Conservation (phyloP, 2,329 filamentous ascomycete species). For the Trichoderma brevicompactum region DNA sequence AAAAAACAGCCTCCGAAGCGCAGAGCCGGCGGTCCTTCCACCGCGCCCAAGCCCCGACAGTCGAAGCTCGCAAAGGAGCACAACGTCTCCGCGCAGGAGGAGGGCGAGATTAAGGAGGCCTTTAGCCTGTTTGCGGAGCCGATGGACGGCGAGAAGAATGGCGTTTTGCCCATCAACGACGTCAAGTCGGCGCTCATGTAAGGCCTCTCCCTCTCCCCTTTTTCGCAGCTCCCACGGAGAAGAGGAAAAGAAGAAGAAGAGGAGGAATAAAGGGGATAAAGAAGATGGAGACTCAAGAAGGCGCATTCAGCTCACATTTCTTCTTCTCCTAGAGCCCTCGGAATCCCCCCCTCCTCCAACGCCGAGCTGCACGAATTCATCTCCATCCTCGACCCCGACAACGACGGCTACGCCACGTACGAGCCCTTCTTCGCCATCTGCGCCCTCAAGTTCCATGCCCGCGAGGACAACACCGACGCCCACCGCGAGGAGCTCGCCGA, state of each 20-base stretch:
- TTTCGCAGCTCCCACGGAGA: neutral
- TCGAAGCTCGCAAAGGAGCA: slow-evolving; percentile 94
- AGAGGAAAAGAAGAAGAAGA: neutral
- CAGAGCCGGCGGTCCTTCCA: slow-evolving; percentile 45
- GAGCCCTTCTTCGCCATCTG: slow-evolving; percentile 84
- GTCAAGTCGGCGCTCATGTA: slow-evolving; percentile 76
- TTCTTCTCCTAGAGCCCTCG: slow-evolving; percentile 68
- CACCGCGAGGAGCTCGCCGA: slow-evolving; percentile 73
- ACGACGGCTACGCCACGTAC: slow-evolving; percentile 77
- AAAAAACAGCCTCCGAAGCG: slow-evolving; percentile 57
- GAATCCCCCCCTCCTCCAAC: slow-evolving; percentile 66
- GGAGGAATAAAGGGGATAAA: neutral
- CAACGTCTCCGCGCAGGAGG: slow-evolving; percentile 80
- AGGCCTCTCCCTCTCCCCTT: slow-evolving; percentile 32
- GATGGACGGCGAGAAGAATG: slow-evolving; percentile 72
- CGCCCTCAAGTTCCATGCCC: slow-evolving; percentile 78
- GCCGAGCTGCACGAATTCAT: slow-evolving; percentile 77
- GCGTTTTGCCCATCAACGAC: slow-evolving; percentile 69
- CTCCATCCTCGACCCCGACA: slow-evolving; percentile 80
- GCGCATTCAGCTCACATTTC: neutral
- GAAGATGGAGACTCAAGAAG: neutral
- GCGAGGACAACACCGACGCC: slow-evolving; percentile 56
- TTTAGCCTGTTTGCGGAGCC: slow-evolving; percentile 80
- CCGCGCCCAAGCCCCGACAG: slow-evolving; percentile 55
- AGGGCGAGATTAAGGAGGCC: slow-evolving; percentile 88